Percentiles rank a stretch among this genome's conserved stretches.
Conservation (phyloP, 2,329 filamentous ascomycete genomes). For the Hypoxylon sp. region DNA sequence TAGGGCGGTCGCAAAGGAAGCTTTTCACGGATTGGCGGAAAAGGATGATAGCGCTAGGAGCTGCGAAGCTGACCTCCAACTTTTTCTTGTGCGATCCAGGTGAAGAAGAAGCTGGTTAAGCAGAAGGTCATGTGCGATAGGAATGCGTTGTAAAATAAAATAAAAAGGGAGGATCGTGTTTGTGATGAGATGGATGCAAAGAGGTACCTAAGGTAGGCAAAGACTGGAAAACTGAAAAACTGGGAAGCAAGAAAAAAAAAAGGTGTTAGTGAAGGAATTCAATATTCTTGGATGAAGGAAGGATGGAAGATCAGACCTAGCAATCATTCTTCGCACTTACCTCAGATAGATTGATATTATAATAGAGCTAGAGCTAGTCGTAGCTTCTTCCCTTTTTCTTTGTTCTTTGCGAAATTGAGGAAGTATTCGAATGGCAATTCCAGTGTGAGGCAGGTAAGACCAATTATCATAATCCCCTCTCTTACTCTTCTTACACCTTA, state of each 20-base stretch:
- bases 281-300: too few relatives aligned
- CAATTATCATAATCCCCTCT: neutral
- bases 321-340: too few relatives aligned
- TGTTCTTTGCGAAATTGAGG: conserved; percentile 8
- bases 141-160: too few relatives aligned
- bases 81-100: conserved; percentile 23
- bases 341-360: neutral
- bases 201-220: neutral
- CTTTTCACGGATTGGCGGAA: conserved; percentile 26
- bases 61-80: conserved; percentile 36
- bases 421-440: conserved; percentile 7
- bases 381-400: conserved; percentile 14
- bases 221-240: neutral
- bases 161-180: neutral
- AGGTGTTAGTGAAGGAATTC: too few relatives aligned
- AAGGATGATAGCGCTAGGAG: conserved; percentile 30
- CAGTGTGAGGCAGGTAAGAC: conserved; percentile 18
- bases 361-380: neutral
- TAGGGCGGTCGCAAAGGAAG: conserved; percentile 21
- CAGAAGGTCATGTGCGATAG: conserved; percentile 24
- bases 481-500: neutral
- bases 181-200: neutral
- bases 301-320: too few relatives aligned
- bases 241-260: neutral
- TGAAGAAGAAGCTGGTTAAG: conserved; percentile 8